Base-by-base conservation (phyloP, 2,329 filamentous ascomycete species). In the Rhinocladiella mackenziei region DNA sequence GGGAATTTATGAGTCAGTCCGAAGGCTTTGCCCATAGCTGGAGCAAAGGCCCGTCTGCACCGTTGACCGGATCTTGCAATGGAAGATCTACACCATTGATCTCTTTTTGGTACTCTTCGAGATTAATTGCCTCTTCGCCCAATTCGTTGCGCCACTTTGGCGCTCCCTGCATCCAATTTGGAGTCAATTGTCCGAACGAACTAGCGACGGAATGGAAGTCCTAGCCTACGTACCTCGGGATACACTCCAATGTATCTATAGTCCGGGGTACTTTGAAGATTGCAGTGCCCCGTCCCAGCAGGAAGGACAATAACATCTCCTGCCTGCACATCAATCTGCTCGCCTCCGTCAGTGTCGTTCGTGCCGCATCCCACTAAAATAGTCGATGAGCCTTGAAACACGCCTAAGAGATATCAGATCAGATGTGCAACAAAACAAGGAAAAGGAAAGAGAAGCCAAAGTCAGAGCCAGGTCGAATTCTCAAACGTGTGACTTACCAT, bases 271-370 rank as follows among this genome's bases (percentile, higher is more conserved):
- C 57, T 62, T n/a, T 59, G 43, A 7, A 59, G 40, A 34, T 49
- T 59, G 37, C 60, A 61, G 44, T 66, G 63, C 20, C 62, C 58
- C 28, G 62, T 62, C 4, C 62, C 63, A 10, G 62, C 61, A 3
- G 63, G 62, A 1, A 66, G 42, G 14, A 66, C 60, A 43, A 66
- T 61, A 2, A 63, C 60, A 56, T 67, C 63, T 30, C 63, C 60
- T 3, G 54, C 53, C 7, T 36, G 30, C 17, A 62, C 52, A 13
- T 54, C 50, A 11, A 56, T 51, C 11, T 56, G 35, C 30, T 50
- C 37, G 10, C 55, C 57, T 1, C 51, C 36, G 1, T 26, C 45
- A 13, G 38, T 46, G 22, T 52, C 50, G 31, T 57, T 53, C 32
- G 59, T 53, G 29, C 61, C 62, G 14, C 58, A 54, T 4, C 63